Evolutionary conservation across 169 alveolate genomes (phyloP).

Genomic region (Plasmodium gaboni): DNA sequence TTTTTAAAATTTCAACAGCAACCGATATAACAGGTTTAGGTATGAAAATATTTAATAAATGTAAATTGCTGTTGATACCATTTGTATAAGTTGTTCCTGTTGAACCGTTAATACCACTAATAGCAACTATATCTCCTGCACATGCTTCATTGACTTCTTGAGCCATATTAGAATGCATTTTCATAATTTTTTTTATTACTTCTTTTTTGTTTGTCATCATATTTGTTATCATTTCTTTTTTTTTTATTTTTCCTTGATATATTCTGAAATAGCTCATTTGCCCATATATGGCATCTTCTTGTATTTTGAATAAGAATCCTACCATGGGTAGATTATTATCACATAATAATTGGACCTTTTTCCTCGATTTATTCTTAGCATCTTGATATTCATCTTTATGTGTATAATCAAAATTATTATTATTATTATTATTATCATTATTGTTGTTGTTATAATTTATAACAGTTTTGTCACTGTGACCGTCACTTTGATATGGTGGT

Average conservation of each 20-base stretch:
- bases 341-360: conserved; percentile 77
- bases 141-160: conserved; percentile 92
- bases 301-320: conserved; percentile 95
- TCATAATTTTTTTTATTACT: conserved; percentile 88
- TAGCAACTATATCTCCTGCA: conserved; percentile 98
- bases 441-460: not conserved
- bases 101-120: conserved; percentile 94
- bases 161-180: conserved; percentile 96
- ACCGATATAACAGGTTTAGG: conserved; percentile 96
- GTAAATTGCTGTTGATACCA: conserved; percentile 82
- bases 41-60: conserved; percentile 91
- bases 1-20: conserved; percentile 87
- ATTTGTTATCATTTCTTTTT: conserved; percentile 86
- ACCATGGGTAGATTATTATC: conserved; percentile 87
- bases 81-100: conserved; percentile 94
- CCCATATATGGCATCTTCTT: conserved; percentile 91
- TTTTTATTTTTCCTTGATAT: conserved; percentile 92
- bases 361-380: conserved; percentile 78
- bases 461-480: not conserved
- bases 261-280: conserved; percentile 93
- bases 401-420: not conserved
- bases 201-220: conserved; percentile 85
- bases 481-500: not conserved
- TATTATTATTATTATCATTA: conserved; percentile 13
- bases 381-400: conserved; percentile 9